Evolutionary conservation across 805 yeast species (phyloP).

Genomic region (Jamesozyma rosinii): DNA sequence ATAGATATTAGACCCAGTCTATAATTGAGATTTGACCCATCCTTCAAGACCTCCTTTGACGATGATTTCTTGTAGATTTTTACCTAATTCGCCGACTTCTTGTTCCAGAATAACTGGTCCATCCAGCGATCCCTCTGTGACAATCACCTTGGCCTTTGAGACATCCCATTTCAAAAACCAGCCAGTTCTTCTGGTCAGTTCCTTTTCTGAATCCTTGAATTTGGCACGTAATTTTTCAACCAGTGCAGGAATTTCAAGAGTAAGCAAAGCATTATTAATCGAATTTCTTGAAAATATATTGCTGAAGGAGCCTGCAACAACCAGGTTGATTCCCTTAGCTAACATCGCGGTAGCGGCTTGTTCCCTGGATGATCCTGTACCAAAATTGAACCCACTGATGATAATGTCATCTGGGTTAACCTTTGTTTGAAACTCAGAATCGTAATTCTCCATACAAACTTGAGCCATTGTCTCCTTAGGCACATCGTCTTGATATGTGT

Average conservation of each 20-base stretch:
- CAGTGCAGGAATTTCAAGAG: slow-evolving; percentile 86
- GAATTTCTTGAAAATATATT: slow-evolving; percentile 93
- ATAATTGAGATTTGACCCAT: slow-evolving; percentile 80
- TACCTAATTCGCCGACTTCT: slow-evolving; percentile 92
- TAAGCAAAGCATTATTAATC: slow-evolving; percentile 89
- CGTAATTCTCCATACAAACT: slow-evolving; percentile 99
- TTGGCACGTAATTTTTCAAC: slow-evolving; percentile 66
- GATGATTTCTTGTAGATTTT: slow-evolving; percentile 91
- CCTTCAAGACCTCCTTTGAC: slow-evolving; percentile 97
- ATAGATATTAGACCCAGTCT: not conserved
- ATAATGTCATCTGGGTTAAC: slow-evolving; percentile 83
- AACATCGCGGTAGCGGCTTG: slow-evolving; percentile 98
- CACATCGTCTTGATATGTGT: slow-evolving; percentile 97
- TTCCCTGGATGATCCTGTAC: slow-evolving; percentile 97
- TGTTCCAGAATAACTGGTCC: slow-evolving; percentile 59
- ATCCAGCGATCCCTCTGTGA: slow-evolving; percentile 47
- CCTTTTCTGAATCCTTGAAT: slow-evolving; percentile 46
- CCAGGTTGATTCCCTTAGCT: slow-evolving; percentile 86
- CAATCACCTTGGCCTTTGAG: slow-evolving; percentile 68
- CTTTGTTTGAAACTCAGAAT: slow-evolving; percentile 73
- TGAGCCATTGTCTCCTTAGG: slow-evolving; percentile 94
- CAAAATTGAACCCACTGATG: slow-evolving; percentile 89
- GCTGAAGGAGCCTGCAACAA: slow-evolving; percentile 95
- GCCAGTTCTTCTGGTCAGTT: slow-evolving; percentile 89
- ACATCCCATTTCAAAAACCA: slow-evolving; percentile 92